Evolutionary conservation across 805 yeast species (phyloP).

Genomic region (Lipomyces spencermartinsiae): DNA sequence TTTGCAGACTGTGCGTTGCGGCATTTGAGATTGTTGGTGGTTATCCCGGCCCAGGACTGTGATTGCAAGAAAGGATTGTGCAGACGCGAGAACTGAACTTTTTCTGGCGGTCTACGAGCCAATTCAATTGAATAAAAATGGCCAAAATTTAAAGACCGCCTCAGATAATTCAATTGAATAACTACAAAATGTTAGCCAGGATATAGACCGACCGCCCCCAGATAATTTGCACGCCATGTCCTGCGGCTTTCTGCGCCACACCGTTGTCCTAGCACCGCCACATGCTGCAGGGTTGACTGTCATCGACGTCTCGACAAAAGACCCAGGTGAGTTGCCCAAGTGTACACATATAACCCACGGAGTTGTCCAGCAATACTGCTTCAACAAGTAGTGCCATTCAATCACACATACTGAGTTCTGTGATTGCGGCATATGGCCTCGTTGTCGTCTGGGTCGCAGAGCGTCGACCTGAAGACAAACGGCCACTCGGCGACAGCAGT

Average conservation of each 20-base stretch:
- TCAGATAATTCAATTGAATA: too few relatives aligned
- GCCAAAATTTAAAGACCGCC: too few relatives aligned
- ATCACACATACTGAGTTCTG: not conserved
- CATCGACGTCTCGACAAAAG: not conserved
- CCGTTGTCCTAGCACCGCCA: not conserved
- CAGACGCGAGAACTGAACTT: too few relatives aligned
- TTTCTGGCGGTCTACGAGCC: not conserved
- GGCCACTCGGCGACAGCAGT: not conserved
- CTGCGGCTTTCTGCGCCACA: not conserved
- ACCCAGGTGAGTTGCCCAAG: not conserved
- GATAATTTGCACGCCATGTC: too few relatives aligned
- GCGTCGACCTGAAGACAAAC: conserved; percentile 6
- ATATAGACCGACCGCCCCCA: too few relatives aligned
- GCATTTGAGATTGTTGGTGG: too few relatives aligned
- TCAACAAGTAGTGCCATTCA: not conserved
- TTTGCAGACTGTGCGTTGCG: too few relatives aligned
- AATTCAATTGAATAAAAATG: too few relatives aligned
- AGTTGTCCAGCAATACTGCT: not conserved
- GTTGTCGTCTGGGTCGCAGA: conserved; percentile 22
- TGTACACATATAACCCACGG: not conserved
- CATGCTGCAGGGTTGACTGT: not conserved
- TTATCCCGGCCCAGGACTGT: too few relatives aligned
- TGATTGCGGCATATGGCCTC: conserved; percentile 20
- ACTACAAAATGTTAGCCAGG: too few relatives aligned
- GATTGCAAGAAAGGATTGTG: too few relatives aligned